Conservation (phyloP, 768 basidiomycete species). For the Artomyces pyxidatus region DNA sequence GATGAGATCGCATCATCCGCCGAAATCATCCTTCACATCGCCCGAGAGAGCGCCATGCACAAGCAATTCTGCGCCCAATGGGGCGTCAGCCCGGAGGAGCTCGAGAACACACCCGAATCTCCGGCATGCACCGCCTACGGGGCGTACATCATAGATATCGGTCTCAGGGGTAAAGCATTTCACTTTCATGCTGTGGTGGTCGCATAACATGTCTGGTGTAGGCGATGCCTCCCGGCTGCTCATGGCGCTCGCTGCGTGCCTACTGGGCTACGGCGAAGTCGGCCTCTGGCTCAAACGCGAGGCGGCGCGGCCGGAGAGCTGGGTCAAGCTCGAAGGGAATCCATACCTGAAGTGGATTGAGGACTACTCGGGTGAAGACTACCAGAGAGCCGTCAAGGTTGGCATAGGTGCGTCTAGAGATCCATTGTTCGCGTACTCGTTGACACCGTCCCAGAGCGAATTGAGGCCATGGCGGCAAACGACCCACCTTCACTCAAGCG, state of each 20-base stretch:
- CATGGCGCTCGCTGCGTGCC: conserved; percentile 80
- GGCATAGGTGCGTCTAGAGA: conserved; percentile 55
- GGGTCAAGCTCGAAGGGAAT: conserved; percentile 59
- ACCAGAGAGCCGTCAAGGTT: conserved; percentile 60
- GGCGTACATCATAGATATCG: conserved; percentile 75
- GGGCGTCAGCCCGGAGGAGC: conserved; percentile 52
- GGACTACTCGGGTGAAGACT: conserved; percentile 67
- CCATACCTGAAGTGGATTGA: conserved; percentile 72
- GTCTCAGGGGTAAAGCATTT: conserved; percentile 46
- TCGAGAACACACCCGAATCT: conserved; percentile 57
- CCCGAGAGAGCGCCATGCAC: conserved; percentile 68
- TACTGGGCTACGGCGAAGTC: conserved; percentile 89
- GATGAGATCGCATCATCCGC: conserved; percentile 54
- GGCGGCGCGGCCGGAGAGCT: conserved; percentile 35
- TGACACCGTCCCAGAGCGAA: conserved; percentile 41
- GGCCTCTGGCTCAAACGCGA: conserved; percentile 74
- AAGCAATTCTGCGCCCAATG: conserved; percentile 62
- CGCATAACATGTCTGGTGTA: too few relatives aligned
- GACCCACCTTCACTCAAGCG: conserved; percentile 57
- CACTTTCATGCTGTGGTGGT: not conserved
- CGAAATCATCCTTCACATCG: conserved; percentile 52
- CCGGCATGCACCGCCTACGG: conserved; percentile 79
- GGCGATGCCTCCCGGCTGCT: conserved; percentile 66
- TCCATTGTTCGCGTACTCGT: not conserved
- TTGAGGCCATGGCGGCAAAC: conserved; percentile 55